Percentiles rank a stretch among this genome's conserved stretches.
Evolutionary conservation across 345 rosid genomes (phyloP).

Genomic region (Triadica sebifera): DNA sequence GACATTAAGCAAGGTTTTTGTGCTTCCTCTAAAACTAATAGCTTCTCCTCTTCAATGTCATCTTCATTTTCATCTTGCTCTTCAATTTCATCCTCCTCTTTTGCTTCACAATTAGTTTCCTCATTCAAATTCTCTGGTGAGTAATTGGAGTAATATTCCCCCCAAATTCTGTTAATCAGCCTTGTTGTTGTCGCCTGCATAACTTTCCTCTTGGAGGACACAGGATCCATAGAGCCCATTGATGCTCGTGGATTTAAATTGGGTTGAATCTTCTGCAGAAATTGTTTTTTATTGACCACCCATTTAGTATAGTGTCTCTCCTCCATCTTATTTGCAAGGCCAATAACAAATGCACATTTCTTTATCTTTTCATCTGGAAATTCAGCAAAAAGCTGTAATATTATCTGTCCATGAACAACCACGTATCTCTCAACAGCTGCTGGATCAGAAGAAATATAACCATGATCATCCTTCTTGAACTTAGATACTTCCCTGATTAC

Average conservation of each 20-base stretch:
- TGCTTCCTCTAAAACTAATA: slow-evolving; percentile 19
- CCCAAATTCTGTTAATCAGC: slow-evolving; percentile 81
- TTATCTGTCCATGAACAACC: slow-evolving; percentile 80
- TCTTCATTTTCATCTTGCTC: slow-evolving; percentile 32
- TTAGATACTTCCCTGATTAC: slow-evolving; percentile 51
- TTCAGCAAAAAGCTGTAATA: slow-evolving; percentile 65
- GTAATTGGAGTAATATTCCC: slow-evolving; percentile 61
- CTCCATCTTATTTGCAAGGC: slow-evolving; percentile 66
- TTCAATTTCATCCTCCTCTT: slow-evolving; percentile 27
- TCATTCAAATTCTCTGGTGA: slow-evolving; percentile 20
- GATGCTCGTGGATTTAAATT: slow-evolving; percentile 70
- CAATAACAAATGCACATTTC: slow-evolving; percentile 57
- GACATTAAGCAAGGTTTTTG: slow-evolving; percentile 10
- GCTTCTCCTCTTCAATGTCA: slow-evolving; percentile 23
- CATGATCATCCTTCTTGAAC: slow-evolving; percentile 42
- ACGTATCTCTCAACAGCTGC: slow-evolving; percentile 63
- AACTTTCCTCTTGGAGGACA: slow-evolving; percentile 51
- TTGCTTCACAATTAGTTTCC: slow-evolving; percentile 15
- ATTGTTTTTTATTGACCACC: slow-evolving; percentile 63
- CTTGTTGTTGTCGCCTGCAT: slow-evolving; percentile 88
- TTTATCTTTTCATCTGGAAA: slow-evolving; percentile 45
- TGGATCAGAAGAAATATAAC: slow-evolving; percentile 60
- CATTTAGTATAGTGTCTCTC: slow-evolving; percentile 74
- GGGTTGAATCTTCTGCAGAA: slow-evolving; percentile 35
- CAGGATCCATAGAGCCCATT: slow-evolving; percentile 31